Evolutionary conservation across 148 eudicot genomes (phyloP), one percentile per base, ranked within the genome.

Genomic region (Gaultheria prostrata): DNA sequence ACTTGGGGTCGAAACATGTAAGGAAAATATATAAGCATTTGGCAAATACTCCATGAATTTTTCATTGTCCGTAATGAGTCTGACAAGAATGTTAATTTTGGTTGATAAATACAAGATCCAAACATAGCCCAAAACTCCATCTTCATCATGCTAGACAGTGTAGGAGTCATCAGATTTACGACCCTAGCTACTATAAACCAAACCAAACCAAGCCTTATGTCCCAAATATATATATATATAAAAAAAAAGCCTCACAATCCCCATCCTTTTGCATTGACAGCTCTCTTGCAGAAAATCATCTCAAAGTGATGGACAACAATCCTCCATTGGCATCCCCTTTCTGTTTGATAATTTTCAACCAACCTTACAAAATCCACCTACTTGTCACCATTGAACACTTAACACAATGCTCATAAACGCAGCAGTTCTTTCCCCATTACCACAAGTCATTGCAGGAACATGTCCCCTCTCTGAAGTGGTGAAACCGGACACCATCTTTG

Each of bases 391-490:
- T 53, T 32, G 82, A 81, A 39, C 8, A 28, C 3, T 17, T 26
- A 8, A 48, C 43, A 81, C 61, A 48, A 46, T 67, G 57, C 53
- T 49, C 21, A 20, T 26, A 28, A 45, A 48, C n/a, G 15, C 45
- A 32, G 2, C 30, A 15, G 24, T 48, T 11, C 63, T 26, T 33
- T 12, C 15, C 28, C 24, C 71, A 53, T 82, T 85, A 93, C 95
- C 95, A 93, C 74, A 85, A 88, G 78, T 93, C 93, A 69, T 89
- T 87, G 89, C 95, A 91, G 79, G 94, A 90, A 81, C 95, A 91
- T 74, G 84, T 91, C 17, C 95, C 94, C 49, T 89, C 51, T n/a
- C 79, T 89, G 53, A 93, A 93, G 82, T 93, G 93, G 75, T 91
- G 95, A 85, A 91, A 93, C 26, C 93, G 87, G 57, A 79, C 84